Evolutionary conservation across 176 grass and related monocot species (phyloP).

Genomic region (Cymbopogon citratus): DNA sequence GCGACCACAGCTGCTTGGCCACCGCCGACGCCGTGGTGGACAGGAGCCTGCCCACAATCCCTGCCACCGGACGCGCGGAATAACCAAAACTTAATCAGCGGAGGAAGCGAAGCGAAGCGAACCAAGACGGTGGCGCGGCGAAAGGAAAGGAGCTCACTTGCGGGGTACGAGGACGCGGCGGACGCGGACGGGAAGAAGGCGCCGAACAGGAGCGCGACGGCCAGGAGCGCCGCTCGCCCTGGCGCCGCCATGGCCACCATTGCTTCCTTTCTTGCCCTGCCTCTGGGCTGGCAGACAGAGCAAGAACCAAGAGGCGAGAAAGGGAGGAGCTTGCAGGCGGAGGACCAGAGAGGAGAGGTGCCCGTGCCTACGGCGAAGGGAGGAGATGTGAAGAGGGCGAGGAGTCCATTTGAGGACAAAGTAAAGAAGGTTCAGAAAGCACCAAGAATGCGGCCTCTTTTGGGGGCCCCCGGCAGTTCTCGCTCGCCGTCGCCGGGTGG

Average conservation of each 20-base stretch:
- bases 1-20: conserved; percentile 72
- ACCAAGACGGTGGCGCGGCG: background rate
- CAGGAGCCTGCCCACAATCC: conserved; percentile 53
- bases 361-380: background rate
- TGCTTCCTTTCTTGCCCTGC: background rate
- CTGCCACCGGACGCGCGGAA: conserved; percentile 20
- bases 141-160: conserved; percentile 48
- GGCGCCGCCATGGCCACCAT: conserved; percentile 5
- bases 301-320: background rate
- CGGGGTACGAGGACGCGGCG: conserved; percentile 52
- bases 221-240: conserved; percentile 4
- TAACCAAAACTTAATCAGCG: background rate
- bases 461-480: conserved; percentile 27
- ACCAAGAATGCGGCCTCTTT: conserved; percentile 42
- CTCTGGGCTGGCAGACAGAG: background rate
- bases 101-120: background rate
- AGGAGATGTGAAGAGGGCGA: background rate
- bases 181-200: conserved; percentile 28
- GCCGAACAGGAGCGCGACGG: conserved; percentile 27
- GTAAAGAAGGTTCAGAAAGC: conserved; percentile 58
- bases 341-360: background rate
- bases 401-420: conserved; percentile 41
- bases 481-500: background rate
- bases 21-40: conserved; percentile 58
- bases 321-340: background rate